These are phyloP conservation scores for Dendrocalamus sinicus DNA, from an alignment of 176 grass and related monocot species.

Conservation along the genomic window DNA sequence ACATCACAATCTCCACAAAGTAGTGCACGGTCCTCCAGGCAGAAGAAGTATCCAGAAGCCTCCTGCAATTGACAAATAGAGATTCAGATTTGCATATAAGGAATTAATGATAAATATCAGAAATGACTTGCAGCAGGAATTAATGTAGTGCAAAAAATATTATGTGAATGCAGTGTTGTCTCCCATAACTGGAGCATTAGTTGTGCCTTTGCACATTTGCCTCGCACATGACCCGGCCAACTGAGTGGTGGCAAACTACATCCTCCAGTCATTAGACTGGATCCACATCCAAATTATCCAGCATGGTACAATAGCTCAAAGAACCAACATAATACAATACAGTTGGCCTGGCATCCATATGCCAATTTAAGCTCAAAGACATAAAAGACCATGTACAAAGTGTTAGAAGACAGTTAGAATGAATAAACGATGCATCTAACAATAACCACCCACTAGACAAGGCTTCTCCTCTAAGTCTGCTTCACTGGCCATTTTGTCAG, in stretches of 20 bases:
- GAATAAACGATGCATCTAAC: neutral
- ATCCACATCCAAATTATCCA: conserved; percentile 6
- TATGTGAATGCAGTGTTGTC: neutral
- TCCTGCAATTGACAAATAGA: conserved; percentile 61
- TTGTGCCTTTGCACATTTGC: neutral
- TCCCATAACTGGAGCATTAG: conserved; percentile 12
- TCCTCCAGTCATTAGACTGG: neutral
- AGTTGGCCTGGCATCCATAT: conserved; percentile 16
- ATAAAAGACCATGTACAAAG: neutral
- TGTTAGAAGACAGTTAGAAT: neutral
- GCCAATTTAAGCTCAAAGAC: neutral
- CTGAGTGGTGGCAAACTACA: neutral
- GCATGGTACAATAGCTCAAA: conserved; percentile 8
- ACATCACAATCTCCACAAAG: conserved; percentile 91
- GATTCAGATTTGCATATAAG: neutral
- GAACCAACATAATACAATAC: conserved; percentile 27
- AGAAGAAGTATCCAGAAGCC: conserved; percentile 92
- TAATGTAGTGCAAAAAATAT: neutral
- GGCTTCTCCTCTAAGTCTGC: neutral
- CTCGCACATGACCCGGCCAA: conserved; percentile 17
- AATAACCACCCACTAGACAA: neutral
- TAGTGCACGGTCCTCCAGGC: conserved; percentile 87
- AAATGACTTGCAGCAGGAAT: conserved; percentile 23
- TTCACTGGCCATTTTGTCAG: conserved; percentile 20
- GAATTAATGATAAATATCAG: conserved; percentile 19